A percentile compares a stretch with the other conserved stretches of the same genome.
Evolutionary conservation across 257 asterid species (phyloP).

Genomic region (Haberlea rhodopensis): DNA sequence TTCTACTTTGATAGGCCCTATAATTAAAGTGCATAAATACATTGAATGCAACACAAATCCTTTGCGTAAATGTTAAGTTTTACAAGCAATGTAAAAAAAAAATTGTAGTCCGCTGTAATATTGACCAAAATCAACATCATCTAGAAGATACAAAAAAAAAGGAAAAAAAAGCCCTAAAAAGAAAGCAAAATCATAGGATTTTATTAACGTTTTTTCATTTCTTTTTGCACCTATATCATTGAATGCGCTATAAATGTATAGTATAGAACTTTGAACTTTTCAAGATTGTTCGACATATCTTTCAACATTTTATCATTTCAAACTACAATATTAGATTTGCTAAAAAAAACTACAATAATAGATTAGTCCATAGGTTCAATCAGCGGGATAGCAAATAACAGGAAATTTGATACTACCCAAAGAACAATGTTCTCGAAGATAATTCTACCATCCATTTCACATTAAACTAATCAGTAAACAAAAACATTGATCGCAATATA

Average conservation of each 20-base stretch:
- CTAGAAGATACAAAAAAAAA: constrained; percentile 1
- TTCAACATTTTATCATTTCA: not conserved
- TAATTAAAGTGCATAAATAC: not conserved
- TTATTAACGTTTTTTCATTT: too few species aligned
- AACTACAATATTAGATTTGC: not conserved
- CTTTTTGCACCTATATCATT: not conserved
- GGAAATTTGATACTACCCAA: too few species aligned
- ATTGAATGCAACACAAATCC: not conserved
- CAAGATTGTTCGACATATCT: not conserved
- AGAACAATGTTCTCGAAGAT: too few species aligned
- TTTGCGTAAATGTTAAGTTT: not conserved
- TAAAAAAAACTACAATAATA: not conserved
- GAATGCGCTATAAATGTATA: not conserved
- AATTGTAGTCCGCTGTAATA: not conserved
- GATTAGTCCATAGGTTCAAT: not conserved
- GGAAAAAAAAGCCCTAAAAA: too few species aligned
- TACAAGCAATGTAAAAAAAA: constrained; percentile 7
- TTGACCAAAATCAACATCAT: not conserved
- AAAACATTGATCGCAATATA: too few species aligned
- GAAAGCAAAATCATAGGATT: not conserved
- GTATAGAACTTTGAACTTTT: too few species aligned
- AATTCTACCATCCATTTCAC: too few species aligned
- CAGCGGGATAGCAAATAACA: not conserved
- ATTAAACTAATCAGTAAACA: too few species aligned
- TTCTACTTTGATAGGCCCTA: not conserved